Evolutionary conservation across 805 yeast species (phyloP).

Genomic region (Saturnispora quitensis): DNA sequence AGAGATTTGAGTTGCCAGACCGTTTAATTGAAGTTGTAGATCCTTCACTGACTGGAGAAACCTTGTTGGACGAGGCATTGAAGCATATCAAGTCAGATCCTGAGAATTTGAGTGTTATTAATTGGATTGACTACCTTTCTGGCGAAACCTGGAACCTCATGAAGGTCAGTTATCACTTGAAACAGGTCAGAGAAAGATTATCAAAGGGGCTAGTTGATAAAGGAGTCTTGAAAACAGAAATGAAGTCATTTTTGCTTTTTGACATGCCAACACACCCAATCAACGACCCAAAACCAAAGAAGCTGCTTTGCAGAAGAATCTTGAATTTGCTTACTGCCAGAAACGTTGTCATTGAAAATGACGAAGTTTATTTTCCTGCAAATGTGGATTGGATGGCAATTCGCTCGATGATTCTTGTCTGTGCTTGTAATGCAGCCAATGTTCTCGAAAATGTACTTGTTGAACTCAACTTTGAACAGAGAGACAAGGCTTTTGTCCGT

Average conservation of each 20-base stretch:
- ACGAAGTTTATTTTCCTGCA: conserved; percentile 60
- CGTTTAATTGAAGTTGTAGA: conserved; percentile 82
- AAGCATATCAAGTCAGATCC: conserved; percentile 83
- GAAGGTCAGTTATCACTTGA: conserved; percentile 90
- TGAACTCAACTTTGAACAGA: conserved; percentile 69
- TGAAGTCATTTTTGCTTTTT: conserved; percentile 85
- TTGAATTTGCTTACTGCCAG: conserved; percentile 62
- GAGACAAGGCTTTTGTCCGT: conserved; percentile 86
- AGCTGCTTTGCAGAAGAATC: conserved; percentile 65
- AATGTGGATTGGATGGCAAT: conserved; percentile 59
- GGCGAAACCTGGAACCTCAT: conserved; percentile 97
- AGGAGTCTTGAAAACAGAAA: conserved; percentile 91
- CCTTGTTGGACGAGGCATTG: conserved; percentile 84
- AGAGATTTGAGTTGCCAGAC: conserved; percentile 81
- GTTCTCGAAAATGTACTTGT: conserved; percentile 85
- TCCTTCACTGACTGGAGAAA: conserved; percentile 86
- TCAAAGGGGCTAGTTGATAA: conserved; percentile 97
- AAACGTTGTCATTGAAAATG: conserved; percentile 46
- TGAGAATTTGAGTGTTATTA: conserved; percentile 64
- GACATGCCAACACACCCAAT: conserved; percentile 99
- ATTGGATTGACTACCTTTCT: conserved; percentile 88
- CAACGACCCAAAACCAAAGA: conserved; percentile 78
- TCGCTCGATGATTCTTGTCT: conserved; percentile 72
- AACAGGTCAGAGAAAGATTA: conserved; percentile 92
- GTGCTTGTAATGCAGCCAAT: conserved; percentile 92